Conservation (phyloP, 169 alveolate genomes). For the Plasmodium gaboni region DNA sequence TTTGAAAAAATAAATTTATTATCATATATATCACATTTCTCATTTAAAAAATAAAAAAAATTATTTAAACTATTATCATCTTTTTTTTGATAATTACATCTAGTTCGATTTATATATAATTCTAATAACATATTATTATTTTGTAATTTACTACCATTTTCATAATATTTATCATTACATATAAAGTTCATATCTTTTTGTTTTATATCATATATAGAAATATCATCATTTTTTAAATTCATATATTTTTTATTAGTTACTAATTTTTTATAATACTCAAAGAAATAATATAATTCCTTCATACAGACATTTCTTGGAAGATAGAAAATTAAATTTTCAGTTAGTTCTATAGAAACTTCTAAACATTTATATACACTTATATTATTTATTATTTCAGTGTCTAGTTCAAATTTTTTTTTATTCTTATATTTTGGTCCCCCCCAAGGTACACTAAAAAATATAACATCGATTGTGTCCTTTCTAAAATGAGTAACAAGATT, state of each 20-base stretch:
- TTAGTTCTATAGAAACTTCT: conserved; percentile 28
- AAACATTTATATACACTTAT: conserved; percentile 40
- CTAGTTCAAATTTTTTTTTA: conserved; percentile 26
- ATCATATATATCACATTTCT: not conserved
- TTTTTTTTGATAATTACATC: not conserved
- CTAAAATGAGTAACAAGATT: conserved; percentile 41
- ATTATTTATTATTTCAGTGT: not conserved
- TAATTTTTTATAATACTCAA: conserved; percentile 4
- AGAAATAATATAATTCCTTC: conserved; percentile 34
- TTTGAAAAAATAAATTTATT: conserved; percentile 19
- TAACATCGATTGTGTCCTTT: conserved; percentile 31
- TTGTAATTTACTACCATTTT: not conserved
- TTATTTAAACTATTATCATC: conserved; percentile 22
- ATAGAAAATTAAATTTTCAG: conserved; percentile 47
- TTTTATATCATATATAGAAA: not conserved
- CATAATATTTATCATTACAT: too few relatives aligned
- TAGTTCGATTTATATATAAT: conserved; percentile 38
- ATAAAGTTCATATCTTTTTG: not conserved
- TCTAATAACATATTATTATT: conserved; percentile 31
- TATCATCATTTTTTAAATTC: too few relatives aligned
- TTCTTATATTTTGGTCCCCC: conserved; percentile 61
- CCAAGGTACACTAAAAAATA: conserved; percentile 65
- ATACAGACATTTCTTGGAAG: conserved; percentile 60
- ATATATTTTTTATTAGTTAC: not conserved
- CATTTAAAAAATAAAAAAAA: conserved; percentile 53